Evolutionary conservation across 257 asterid genomes (phyloP).

Genomic region (Petrea volubilis): DNA sequence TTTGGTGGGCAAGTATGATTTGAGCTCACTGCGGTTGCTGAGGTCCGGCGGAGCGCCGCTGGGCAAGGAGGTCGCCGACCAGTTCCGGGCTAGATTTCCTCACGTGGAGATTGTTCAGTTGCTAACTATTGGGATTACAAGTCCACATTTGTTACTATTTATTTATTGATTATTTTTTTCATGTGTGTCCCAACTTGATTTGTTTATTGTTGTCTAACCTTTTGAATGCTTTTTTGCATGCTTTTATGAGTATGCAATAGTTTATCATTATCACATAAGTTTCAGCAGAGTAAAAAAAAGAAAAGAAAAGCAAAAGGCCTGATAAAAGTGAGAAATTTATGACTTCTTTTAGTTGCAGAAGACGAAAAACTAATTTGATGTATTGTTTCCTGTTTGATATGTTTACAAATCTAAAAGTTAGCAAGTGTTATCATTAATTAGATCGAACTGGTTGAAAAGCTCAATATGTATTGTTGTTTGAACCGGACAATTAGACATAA

Average conservation of each 20-base stretch:
- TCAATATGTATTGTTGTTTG: neutral
- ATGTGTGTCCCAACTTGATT: neutral
- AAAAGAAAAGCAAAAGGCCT: too few species aligned
- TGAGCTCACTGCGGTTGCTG: constrained; percentile 44
- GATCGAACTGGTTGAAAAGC: neutral
- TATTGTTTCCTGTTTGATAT: too few species aligned
- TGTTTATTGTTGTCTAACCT: neutral
- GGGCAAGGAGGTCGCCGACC: constrained; percentile 52
- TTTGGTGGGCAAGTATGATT: constrained; percentile 50
- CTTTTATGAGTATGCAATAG: too few species aligned
- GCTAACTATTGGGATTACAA: neutral
- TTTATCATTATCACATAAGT: too few species aligned
- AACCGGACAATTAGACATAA: neutral
- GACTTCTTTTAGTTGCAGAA: too few species aligned
- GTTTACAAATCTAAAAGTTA: too few species aligned
- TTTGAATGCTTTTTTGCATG: too few species aligned
- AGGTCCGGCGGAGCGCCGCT: constrained; percentile 74
- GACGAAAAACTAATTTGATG: too few species aligned
- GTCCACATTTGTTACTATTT: neutral
- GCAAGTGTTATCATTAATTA: neutral
- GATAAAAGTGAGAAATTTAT: too few species aligned
- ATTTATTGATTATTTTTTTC: neutral
- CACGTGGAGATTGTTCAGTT: constrained; percentile 51
- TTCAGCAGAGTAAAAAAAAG: too few species aligned
- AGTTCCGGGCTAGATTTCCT: constrained; percentile 50